A percentile compares a stretch with the other conserved stretches of the same genome.
phyloP scores from a whole-genome alignment of 345 rosid genomes.

The Stellera chamaejasme region DNA sequence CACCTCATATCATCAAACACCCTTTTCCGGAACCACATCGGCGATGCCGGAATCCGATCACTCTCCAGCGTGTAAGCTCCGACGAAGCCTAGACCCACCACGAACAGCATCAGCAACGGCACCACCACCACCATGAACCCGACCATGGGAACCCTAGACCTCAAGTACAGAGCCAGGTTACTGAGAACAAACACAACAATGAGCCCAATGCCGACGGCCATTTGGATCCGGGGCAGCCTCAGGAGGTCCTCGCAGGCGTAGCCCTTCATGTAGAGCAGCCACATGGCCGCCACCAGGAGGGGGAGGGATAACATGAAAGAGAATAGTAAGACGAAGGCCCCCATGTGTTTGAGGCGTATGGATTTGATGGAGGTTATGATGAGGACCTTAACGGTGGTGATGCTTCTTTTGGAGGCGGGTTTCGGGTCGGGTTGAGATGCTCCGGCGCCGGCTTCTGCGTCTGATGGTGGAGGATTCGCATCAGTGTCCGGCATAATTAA shows the following conservation, averaged over 20 bases:
- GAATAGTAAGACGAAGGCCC: constrained; percentile 29
- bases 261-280: constrained; percentile 64
- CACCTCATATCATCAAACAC: constrained; percentile 33
- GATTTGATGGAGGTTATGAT: not conserved
- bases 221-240: constrained; percentile 47
- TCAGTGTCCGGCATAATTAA: constrained; percentile 4
- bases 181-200: constrained; percentile 41
- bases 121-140: constrained; percentile 47
- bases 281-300: constrained; percentile 44
- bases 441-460: not conserved
- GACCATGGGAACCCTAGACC: constrained; percentile 35
- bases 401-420: not conserved
- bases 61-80: constrained; percentile 49
- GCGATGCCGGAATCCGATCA: constrained; percentile 40
- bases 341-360: constrained; percentile 4
- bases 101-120: constrained; percentile 40
- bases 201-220: constrained; percentile 33
- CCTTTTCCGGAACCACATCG: constrained; percentile 46
- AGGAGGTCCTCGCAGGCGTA: constrained; percentile 64
- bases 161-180: constrained; percentile 29
- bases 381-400: not conserved
- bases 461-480: not conserved
- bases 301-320: constrained; percentile 55
- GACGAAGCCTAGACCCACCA: constrained; percentile 48
- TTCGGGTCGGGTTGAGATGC: not conserved